Conservation (phyloP, 2,329 filamentous ascomycete genomes). For the Magnaporthales sp. region DNA sequence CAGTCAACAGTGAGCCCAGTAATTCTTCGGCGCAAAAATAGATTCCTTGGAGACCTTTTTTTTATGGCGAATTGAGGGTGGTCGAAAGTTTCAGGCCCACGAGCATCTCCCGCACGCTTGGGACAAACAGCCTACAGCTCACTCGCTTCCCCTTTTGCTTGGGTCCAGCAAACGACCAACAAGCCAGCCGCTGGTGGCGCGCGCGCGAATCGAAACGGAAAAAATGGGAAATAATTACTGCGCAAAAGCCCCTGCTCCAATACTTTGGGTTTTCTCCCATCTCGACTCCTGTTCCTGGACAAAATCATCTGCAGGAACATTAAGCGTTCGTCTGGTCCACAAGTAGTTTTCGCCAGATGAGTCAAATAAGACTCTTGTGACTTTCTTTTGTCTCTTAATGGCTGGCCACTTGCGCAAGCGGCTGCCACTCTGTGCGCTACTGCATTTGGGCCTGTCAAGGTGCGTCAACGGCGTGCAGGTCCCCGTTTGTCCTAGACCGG, state of each 20-base stretch:
- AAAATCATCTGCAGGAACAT: conserved; percentile 1
- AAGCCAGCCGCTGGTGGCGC: background rate
- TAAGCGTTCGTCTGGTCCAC: background rate
- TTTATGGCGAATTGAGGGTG: background rate
- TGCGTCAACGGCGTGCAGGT: conserved; percentile 2
- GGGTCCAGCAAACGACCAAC: background rate
- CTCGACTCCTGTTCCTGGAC: background rate
- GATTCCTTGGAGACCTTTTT: background rate
- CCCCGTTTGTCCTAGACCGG: background rate
- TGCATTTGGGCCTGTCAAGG: background rate
- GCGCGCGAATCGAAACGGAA: background rate
- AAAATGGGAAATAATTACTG: background rate
- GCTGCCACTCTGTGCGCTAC: background rate
- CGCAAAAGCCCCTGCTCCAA: background rate
- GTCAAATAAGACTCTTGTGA: background rate
- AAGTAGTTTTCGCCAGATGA: background rate
- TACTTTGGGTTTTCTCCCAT: background rate
- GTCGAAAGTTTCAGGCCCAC: background rate
- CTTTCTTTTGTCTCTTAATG: background rate
- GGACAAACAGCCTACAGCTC: background rate
- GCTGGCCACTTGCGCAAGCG: background rate
- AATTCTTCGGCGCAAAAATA: conserved; percentile 1
- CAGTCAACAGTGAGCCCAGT: background rate
- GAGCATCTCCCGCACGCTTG: background rate
- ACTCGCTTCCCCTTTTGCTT: background rate